Conservation (phyloP, 805 yeast species). For the Suhomyces kilbournensis region DNA sequence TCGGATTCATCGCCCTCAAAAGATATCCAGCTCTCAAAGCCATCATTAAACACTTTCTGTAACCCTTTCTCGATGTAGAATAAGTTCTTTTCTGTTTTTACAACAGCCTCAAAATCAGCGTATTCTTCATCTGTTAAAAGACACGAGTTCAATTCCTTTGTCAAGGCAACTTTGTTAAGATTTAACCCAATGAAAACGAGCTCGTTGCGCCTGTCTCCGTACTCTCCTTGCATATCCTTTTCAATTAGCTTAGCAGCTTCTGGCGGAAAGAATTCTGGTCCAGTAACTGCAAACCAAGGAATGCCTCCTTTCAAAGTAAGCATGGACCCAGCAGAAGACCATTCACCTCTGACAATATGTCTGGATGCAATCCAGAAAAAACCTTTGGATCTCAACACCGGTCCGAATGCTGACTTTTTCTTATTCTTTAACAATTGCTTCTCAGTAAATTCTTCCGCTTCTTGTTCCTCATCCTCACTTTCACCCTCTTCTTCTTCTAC, state of each 20-base stretch:
- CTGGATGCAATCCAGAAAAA: conserved; percentile 46
- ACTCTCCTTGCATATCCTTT: conserved; percentile 35
- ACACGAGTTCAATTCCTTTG: conserved; percentile 34
- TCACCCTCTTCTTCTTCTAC: conserved; percentile 9
- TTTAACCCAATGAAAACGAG: conserved; percentile 44
- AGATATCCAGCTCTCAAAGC: conserved; percentile 43
- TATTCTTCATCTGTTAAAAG: conserved; percentile 40
- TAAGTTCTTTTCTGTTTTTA: conserved; percentile 24
- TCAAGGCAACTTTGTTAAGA: conserved; percentile 25
- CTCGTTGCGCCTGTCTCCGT: conserved; percentile 46
- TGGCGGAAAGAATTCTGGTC: conserved; percentile 30
- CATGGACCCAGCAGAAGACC: conserved; percentile 46
- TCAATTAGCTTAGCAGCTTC: conserved; percentile 28
- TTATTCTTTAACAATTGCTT: conserved; percentile 30
- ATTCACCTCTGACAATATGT: conserved; percentile 39
- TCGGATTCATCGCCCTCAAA: conserved; percentile 11
- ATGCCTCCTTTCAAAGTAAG: conserved; percentile 40
- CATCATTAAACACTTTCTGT: conserved; percentile 33
- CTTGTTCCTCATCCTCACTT: conserved; percentile 11
- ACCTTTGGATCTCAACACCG: conserved; percentile 41
- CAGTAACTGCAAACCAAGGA: conserved; percentile 41
- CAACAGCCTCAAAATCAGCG: conserved; percentile 22
- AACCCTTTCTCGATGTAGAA: conserved; percentile 27
- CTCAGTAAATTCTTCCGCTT: conserved; percentile 18
- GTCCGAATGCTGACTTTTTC: conserved; percentile 33